These are phyloP conservation scores for Lactarius psammicola DNA, from an alignment of 768 basidiomycete species.

Conservation along the genomic window DNA sequence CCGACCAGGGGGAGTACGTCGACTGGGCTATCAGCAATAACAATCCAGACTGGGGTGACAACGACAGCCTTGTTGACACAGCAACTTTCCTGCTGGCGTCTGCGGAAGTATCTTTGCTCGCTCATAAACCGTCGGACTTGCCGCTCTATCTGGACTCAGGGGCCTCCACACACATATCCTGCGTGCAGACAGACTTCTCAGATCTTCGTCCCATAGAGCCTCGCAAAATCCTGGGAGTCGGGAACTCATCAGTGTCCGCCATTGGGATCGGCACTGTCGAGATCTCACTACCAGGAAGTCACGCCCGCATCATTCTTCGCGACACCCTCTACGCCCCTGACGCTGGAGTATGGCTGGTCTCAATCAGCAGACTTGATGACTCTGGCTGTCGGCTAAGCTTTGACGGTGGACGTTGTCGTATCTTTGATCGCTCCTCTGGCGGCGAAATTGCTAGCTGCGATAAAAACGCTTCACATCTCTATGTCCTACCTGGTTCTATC, in stretches of 20 bases:
- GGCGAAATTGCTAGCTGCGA: not conserved
- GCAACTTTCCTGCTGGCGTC: too few relatives aligned
- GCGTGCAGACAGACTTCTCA: slow-evolving; percentile 32
- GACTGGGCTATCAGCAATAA: not conserved
- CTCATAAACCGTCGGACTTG: too few relatives aligned
- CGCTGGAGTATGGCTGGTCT: slow-evolving; percentile 26
- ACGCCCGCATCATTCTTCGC: not conserved
- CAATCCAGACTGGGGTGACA: too few relatives aligned
- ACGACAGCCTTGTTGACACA: too few relatives aligned
- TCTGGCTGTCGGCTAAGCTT: not conserved
- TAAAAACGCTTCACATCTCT: not conserved
- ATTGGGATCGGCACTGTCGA: slow-evolving; percentile 33
- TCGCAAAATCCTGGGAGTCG: slow-evolving; percentile 33
- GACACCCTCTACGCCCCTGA: slow-evolving; percentile 30
- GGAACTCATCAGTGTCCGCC: slow-evolving; percentile 33
- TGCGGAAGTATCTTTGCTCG: too few relatives aligned
- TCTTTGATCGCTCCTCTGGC: not conserved
- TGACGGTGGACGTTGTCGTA: not conserved
- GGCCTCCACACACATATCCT: slow-evolving; percentile 33
- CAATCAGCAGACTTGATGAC: slow-evolving; percentile 16
- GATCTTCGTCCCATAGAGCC: slow-evolving; percentile 30
- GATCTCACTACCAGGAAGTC: slow-evolving; percentile 14
- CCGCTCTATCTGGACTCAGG: slow-evolving; percentile 37
- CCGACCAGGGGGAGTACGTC: not conserved
- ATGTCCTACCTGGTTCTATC: not conserved